Conservation (phyloP, 192 early-diverging fungal genomes). For the Linnemannia exigua region DNA sequence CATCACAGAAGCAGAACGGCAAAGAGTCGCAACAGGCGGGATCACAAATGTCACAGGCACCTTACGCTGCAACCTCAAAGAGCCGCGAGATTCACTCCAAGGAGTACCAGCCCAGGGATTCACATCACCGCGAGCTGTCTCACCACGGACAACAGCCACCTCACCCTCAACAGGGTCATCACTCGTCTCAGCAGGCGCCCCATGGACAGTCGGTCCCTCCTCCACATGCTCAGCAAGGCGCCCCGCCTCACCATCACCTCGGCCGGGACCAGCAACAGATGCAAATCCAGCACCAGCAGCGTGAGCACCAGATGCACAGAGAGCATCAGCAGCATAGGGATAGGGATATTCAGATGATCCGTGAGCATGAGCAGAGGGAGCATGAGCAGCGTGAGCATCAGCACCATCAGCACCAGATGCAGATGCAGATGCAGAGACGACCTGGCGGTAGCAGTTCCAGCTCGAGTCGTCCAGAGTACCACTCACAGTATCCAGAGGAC, state of each 20-base stretch:
- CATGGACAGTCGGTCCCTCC: constrained; percentile 4
- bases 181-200: constrained; percentile 5
- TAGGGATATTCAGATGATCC: constrained; percentile 50
- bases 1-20: constrained; percentile 19
- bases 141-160: constrained; percentile 23
- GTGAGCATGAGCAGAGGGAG: constrained; percentile 44
- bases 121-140: constrained; percentile 33
- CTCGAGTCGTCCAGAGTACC: constrained; percentile 43
- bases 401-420: constrained; percentile 37
- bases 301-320: constrained; percentile 34
- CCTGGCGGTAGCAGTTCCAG: constrained; percentile 19
- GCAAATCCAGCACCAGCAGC: constrained; percentile 40
- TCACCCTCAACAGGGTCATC: constrained; percentile 28
- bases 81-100: constrained; percentile 55
- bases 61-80: constrained; percentile 21
- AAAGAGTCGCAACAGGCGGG: constrained; percentile 30
- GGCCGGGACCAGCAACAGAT: constrained; percentile 38
- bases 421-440: constrained; percentile 34
- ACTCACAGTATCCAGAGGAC: constrained; percentile 38
- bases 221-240: not conserved
- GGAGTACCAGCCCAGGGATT: constrained; percentile 46
- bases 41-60: constrained; percentile 4
- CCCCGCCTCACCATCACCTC: constrained; percentile 27
- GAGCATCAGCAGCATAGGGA: constrained; percentile 45
- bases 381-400: constrained; percentile 42